These are phyloP conservation scores for Trametes coccinea DNA, from an alignment of 768 basidiomycete genomes.

Conservation along the genomic window DNA sequence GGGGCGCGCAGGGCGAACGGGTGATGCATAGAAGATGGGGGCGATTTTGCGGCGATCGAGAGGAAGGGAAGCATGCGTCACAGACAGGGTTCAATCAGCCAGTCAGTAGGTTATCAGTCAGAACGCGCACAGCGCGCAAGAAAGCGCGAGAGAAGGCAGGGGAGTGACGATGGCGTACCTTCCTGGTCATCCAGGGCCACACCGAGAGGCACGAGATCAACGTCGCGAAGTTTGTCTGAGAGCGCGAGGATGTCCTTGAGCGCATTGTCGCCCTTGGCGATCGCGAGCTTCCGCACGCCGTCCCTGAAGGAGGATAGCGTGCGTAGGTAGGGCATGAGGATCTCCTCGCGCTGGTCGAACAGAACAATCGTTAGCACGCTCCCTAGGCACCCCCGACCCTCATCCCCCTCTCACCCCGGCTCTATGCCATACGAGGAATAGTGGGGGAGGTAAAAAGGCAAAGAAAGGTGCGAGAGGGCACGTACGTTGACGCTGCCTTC, in stretches of 20 bases:
- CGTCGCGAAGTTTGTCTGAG: slow-evolving; percentile 87
- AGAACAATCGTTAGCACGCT: slow-evolving; percentile 13
- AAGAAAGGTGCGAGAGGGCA: slow-evolving; percentile 18
- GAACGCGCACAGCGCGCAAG: not conserved
- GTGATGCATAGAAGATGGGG: not conserved
- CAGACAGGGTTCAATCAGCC: not conserved
- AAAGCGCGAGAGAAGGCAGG: slow-evolving; percentile 16
- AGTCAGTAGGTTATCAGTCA: slow-evolving; percentile 3
- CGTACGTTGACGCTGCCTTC: slow-evolving; percentile 53
- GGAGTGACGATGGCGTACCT: slow-evolving; percentile 44
- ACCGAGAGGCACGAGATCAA: slow-evolving; percentile 89
- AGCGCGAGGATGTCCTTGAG: slow-evolving; percentile 81
- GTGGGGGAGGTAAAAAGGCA: slow-evolving; percentile 1
- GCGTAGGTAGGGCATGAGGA: slow-evolving; percentile 87
- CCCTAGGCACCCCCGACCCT: not conserved
- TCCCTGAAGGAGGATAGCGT: slow-evolving; percentile 90
- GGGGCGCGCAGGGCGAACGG: not conserved
- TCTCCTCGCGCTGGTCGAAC: slow-evolving; percentile 71
- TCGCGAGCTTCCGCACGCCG: slow-evolving; percentile 79
- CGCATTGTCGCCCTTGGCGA: slow-evolving; percentile 62
- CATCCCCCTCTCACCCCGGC: not conserved
- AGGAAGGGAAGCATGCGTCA: not conserved
- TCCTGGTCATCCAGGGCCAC: slow-evolving; percentile 97
- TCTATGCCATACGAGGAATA: not conserved
- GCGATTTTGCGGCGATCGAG: not conserved